Base-by-base conservation (phyloP, 2,329 filamentous ascomycete genomes). In the Acephala macrosclerotiorum region DNA sequence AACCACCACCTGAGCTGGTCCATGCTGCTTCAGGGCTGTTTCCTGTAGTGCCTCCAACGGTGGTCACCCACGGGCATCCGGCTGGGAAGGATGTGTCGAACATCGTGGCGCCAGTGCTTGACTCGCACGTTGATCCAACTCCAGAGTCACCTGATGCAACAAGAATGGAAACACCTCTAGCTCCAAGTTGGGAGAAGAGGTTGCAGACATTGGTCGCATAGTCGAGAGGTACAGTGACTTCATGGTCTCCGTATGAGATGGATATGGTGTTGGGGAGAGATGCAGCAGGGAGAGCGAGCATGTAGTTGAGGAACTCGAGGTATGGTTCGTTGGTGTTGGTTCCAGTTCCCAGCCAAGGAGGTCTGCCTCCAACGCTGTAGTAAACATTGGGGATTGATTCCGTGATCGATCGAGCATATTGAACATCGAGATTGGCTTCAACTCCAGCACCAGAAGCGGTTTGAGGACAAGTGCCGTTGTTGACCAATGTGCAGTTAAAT, bases 301-400 rank as follows among this genome's bases (percentile, higher is more conserved):
- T 75, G 75, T 87, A 86, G 63, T 85, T 81, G 8, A 91, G 79
- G 80, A 86, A 91, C 16, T 82, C 82, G 1, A 91, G 80, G 76
- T 91, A 92, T 0, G 89, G 89, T 78, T 93, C 90, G 75, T 92
- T 92, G 70, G 81, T 83, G 75, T 89, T 83, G 75, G 80, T 61
- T 69, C 76, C 70, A 9, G 60, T 60, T 5, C 80, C 69, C 47
- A 86, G 81, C 75, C 84, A 86, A 0, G 86, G 81, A 12, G 80
- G 77, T 72, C 84, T 85, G 20, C 87, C 87, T 26, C 83, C 87
- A 9, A 85, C 87, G 3, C 83, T 84, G 75, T 83, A 90, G 58
- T 83, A 83, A 9, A 79, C 81, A 56, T 88, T 81, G 4, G 83
- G 83, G 5, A 83, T 86, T 2, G 84, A 83, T 65, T 82, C 84